These are phyloP conservation scores for Apiotrichum akiyoshidainum DNA, from an alignment of 1,284 basidiomycete species.

Conservation along the genomic window DNA sequence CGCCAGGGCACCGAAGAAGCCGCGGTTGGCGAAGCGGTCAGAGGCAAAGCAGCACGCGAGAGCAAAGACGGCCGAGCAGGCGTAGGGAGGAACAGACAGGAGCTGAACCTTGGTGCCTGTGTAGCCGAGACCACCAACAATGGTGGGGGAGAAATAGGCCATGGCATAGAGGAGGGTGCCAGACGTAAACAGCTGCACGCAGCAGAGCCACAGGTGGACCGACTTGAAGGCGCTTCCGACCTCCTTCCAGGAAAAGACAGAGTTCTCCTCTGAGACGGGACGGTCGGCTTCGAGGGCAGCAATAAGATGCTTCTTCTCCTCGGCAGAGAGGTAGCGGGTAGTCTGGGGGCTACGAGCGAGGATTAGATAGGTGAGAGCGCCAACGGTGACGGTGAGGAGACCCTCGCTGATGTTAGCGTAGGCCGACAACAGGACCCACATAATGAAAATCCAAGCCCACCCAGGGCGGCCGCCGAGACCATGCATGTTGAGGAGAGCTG, in stretches of 20 bases:
- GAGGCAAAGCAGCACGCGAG: constrained; percentile 56
- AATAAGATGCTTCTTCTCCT: constrained; percentile 52
- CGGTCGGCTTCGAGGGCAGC: constrained; percentile 24
- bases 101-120: constrained; percentile 39
- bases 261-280: constrained; percentile 37
- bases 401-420: constrained; percentile 22
- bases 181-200: too few species aligned
- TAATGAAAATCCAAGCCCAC: constrained; percentile 59
- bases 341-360: constrained; percentile 48
- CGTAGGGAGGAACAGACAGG: constrained; percentile 58
- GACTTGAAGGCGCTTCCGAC: constrained; percentile 42
- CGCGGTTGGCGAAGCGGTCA: constrained; percentile 58
- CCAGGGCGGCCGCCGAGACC: constrained; percentile 49
- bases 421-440: constrained; percentile 22
- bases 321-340: constrained; percentile 52
- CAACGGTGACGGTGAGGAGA: constrained; percentile 48
- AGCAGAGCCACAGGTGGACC: constrained; percentile 19
- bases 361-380: constrained; percentile 54
- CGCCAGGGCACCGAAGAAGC: constrained; percentile 36
- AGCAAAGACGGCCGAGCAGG: constrained; percentile 55
- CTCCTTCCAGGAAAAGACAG: constrained; percentile 54
- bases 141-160: constrained; percentile 51
- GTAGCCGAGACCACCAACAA: constrained; percentile 57
- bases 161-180: constrained; percentile 52
- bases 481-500: constrained; percentile 55